These are phyloP conservation scores for Jatropha podagrica DNA, from an alignment of 441 rosid species.

Conservation along the genomic window DNA sequence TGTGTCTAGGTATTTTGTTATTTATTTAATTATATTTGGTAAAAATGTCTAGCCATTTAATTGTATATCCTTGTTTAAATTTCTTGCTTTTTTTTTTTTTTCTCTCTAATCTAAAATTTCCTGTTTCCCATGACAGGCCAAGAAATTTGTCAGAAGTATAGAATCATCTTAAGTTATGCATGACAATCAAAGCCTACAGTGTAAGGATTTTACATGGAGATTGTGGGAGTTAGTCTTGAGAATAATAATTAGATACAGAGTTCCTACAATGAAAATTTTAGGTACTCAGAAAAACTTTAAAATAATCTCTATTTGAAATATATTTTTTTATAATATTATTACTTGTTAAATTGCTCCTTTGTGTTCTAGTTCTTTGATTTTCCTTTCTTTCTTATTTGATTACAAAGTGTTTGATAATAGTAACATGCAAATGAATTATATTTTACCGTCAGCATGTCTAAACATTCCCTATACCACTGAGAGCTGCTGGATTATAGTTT, in stretches of 20 bases:
- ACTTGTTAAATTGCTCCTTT: not conserved
- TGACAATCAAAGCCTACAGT: not conserved
- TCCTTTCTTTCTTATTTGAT: not conserved
- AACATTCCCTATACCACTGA: too few relatives aligned
- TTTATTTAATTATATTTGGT: not conserved
- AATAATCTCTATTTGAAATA: slow-evolving; percentile 17
- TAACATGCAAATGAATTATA: too few relatives aligned
- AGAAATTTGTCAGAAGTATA: slow-evolving; percentile 60
- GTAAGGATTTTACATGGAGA: slow-evolving; percentile 19
- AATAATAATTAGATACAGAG: slow-evolving; percentile 27
- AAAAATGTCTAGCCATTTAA: not conserved
- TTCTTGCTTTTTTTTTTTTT: not conserved
- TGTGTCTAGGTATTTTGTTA: not conserved
- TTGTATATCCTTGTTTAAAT: not conserved
- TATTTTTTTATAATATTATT: not conserved
- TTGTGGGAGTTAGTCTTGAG: slow-evolving; percentile 13
- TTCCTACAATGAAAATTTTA: slow-evolving; percentile 15
- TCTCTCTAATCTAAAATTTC: not conserved
- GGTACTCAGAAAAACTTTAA: slow-evolving; percentile 14
- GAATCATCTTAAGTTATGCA: slow-evolving; percentile 49
- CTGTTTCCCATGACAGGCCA: slow-evolving; percentile 55
- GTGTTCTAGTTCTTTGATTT: too few relatives aligned
- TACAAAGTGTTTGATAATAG: too few relatives aligned
- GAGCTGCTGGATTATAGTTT: too few relatives aligned
- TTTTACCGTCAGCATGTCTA: too few relatives aligned